Conservation (phyloP, 805 yeast species). For the Yarrowia sp. region DNA sequence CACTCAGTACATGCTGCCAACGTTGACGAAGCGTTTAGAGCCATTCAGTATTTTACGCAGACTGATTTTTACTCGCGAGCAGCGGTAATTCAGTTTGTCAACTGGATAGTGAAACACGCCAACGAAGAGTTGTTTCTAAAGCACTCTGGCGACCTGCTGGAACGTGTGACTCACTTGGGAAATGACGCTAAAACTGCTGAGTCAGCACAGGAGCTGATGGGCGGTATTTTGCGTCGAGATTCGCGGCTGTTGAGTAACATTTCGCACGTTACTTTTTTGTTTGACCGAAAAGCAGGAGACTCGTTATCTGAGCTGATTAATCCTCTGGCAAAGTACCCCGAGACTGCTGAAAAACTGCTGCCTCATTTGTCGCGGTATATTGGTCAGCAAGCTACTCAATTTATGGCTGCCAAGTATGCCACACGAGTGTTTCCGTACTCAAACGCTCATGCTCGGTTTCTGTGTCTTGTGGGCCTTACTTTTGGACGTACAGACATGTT, state of each 20-base stretch:
- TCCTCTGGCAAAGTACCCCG: constrained; percentile 8
- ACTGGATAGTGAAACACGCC: constrained; percentile 40
- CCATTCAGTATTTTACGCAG: constrained; percentile 59
- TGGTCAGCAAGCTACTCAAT: constrained; percentile 52
- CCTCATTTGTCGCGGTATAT: constrained; percentile 6
- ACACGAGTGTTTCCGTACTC: constrained; percentile 62
- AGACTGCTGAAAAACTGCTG: constrained; percentile 5
- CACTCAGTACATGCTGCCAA: constrained; percentile 53
- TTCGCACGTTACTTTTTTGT: constrained; percentile 58
- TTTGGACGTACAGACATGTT: constrained; percentile 62
- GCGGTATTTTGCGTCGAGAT: constrained; percentile 54
- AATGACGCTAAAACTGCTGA: constrained; percentile 1
- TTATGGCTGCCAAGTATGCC: constrained; percentile 59
- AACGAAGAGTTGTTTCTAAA: constrained; percentile 4
- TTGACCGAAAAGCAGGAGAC: constrained; percentile 47
- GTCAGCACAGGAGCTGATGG: constrained; percentile 67
- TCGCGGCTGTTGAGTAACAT: constrained; percentile 46
- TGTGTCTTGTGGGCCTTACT: constrained; percentile 64
- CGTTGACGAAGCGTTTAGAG: constrained; percentile 47
- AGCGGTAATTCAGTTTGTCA: constrained; percentile 58
- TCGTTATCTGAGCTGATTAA: constrained; percentile 8
- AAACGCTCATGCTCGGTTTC: constrained; percentile 62
- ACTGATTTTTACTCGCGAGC: constrained; percentile 52
- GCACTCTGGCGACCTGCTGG: constrained; percentile 2
- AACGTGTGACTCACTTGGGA: constrained; percentile 4